A percentile compares a stretch with the other conserved stretches of the same genome.
Evolutionary conservation across 2,329 filamentous ascomycete species (phyloP).

Genomic region (Shiraia bambusicola): DNA sequence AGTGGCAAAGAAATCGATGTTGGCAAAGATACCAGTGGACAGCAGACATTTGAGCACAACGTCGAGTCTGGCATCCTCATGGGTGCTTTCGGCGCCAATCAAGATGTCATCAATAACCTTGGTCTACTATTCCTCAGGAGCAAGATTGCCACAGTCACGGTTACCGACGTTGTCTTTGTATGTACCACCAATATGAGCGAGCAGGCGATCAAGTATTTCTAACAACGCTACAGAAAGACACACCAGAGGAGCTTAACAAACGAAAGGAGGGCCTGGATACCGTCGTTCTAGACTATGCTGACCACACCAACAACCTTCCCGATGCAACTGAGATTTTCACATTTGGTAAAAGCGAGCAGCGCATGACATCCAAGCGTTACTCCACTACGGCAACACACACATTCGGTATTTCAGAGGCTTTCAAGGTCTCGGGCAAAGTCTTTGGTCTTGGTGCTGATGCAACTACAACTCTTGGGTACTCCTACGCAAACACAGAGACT

Average conservation of each 20-base stretch:
- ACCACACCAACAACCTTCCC: conserved; percentile 10
- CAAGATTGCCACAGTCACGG: conserved; percentile 16
- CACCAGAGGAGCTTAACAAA: conserved; percentile 17
- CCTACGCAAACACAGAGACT: conserved; percentile 8
- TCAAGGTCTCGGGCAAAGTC: conserved; percentile 18
- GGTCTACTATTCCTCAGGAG: conserved; percentile 20
- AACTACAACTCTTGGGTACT: conserved; percentile 13
- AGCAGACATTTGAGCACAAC: conserved; percentile 12
- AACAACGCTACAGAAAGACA: conserved; percentile 5
- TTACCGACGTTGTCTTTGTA: conserved; percentile 15
- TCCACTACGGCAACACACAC: conserved; percentile 7
- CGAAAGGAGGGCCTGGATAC: conserved; percentile 15
- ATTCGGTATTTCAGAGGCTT: conserved; percentile 11
- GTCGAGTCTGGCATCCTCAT: conserved; percentile 19
- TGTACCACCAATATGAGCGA: background rate
- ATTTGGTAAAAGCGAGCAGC: conserved; percentile 8
- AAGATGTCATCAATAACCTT: conserved; percentile 13
- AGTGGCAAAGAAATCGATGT: conserved; percentile 16
- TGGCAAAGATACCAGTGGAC: conserved; percentile 16
- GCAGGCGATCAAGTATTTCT: no score
- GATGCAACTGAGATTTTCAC: conserved; percentile 14
- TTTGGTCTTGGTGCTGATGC: conserved; percentile 16
- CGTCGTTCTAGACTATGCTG: conserved; percentile 15
- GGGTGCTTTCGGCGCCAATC: conserved; percentile 9
- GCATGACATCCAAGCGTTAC: conserved; percentile 10